These are phyloP conservation scores for Leptomonas seymouri DNA, from an alignment of 208 protist species.

Conservation along the genomic window DNA sequence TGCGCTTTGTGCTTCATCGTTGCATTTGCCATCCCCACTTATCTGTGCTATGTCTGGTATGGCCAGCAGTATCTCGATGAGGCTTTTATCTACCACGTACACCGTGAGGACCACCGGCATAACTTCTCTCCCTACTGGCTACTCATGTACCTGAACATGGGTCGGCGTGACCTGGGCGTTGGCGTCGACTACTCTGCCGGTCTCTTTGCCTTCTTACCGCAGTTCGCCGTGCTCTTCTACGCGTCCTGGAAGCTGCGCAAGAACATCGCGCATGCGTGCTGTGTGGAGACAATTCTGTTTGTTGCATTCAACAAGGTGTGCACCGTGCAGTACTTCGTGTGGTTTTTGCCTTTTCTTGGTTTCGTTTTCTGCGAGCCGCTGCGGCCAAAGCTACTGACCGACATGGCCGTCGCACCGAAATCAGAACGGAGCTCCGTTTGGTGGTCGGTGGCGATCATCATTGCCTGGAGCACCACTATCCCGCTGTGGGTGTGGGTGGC, in stretches of 20 bases:
- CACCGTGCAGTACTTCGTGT: conserved; percentile 96
- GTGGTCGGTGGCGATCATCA: conserved; percentile 31
- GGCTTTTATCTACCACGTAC: conserved; percentile 84
- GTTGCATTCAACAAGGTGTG: conserved; percentile 96
- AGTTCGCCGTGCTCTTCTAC: conserved; percentile 71
- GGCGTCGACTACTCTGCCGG: conserved; percentile 57
- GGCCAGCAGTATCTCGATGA: conserved; percentile 81
- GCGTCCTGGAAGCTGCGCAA: conserved; percentile 74
- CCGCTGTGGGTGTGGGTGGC: conserved; percentile 81
- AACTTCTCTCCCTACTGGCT: conserved; percentile 95
- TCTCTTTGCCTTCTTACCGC: conserved; percentile 87
- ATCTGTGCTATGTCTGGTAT: conserved; percentile 60
- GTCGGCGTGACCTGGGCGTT: conserved; percentile 43
- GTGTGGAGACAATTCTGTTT: conserved; percentile 88
- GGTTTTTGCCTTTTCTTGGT: conserved; percentile 88
- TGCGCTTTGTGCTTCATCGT: conserved; percentile 57
- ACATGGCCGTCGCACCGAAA: neutral
- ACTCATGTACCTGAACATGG: conserved; percentile 89
- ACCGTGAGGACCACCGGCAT: conserved; percentile 87
- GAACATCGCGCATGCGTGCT: conserved; percentile 80
- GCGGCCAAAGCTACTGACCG: conserved; percentile 10
- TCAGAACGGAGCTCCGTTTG: conserved; percentile 22
- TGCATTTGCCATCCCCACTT: conserved; percentile 55
- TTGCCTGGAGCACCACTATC: conserved; percentile 70
- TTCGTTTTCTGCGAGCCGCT: conserved; percentile 74